phyloP scores from a whole-genome alignment of 1,284 basidiomycete species.

The Blastosporella zonata region DNA sequence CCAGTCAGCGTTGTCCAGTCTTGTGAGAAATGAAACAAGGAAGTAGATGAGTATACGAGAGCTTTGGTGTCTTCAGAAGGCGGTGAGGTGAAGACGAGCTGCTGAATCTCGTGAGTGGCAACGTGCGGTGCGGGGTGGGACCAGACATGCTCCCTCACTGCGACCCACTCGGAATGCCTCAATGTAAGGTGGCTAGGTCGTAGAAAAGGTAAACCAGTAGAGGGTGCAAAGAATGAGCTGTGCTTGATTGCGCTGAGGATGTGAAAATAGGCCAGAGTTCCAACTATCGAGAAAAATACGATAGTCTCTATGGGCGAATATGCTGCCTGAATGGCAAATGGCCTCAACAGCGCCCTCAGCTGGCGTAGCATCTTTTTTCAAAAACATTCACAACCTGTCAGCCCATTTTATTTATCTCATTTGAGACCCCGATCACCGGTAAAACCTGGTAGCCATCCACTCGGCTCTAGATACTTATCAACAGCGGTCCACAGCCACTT shows the following conservation, averaged over 20 bases:
- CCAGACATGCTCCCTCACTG: constrained; percentile 52
- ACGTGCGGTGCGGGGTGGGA: constrained; percentile 32
- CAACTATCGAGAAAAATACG: constrained; percentile 82
- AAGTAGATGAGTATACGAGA: constrained; percentile 13
- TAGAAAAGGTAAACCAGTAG: constrained; percentile 37
- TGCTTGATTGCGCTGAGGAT: constrained; percentile 84
- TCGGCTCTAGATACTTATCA: too few relatives aligned
- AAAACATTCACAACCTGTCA: too few relatives aligned
- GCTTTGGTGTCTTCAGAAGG: constrained; percentile 29
- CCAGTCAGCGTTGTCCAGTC: constrained; percentile 40
- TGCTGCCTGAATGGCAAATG: constrained; percentile 62
- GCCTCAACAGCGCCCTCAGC: constrained; percentile 57
- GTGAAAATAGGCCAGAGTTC: constrained; percentile 91
- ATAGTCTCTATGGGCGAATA: constrained; percentile 81
- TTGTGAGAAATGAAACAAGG: constrained; percentile 24
- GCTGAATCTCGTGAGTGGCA: constrained; percentile 59
- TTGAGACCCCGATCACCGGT: too few relatives aligned
- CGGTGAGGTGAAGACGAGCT: constrained; percentile 49
- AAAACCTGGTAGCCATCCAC: too few relatives aligned
- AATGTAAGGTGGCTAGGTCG: constrained; percentile 54
- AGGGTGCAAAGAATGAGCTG: constrained; percentile 62
- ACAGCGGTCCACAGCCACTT: too few relatives aligned
- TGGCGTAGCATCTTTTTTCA: constrained; percentile 14
- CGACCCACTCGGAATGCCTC: constrained; percentile 52
- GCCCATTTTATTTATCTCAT: too few relatives aligned